A percentile compares a stretch with the other conserved stretches of the same genome.
Evolutionary conservation across 2,329 filamentous ascomycete genomes (phyloP).

Genomic region (Ascochyta rabiei): DNA sequence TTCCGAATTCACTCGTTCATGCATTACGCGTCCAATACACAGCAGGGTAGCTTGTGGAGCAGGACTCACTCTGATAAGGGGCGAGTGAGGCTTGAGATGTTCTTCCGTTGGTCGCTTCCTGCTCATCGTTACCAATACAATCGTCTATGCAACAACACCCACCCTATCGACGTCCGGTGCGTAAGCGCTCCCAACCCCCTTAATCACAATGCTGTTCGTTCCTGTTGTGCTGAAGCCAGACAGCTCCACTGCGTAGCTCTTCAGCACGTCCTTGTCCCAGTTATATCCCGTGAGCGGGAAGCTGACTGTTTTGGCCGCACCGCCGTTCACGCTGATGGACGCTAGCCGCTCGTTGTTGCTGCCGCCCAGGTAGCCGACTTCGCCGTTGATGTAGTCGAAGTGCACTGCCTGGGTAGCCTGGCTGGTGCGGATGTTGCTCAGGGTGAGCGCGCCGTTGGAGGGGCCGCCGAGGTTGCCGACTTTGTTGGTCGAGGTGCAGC

Average conservation of each 20-base stretch:
- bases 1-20: too few relatives aligned
- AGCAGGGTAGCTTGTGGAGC: too few relatives aligned
- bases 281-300: conserved; percentile 28
- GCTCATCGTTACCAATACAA: too few relatives aligned
- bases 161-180: conserved; percentile 25
- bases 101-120: too few relatives aligned
- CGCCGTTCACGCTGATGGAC: conserved; percentile 27
- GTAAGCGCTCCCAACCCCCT: conserved; percentile 15
- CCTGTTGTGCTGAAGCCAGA: conserved; percentile 25
- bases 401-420: conserved; percentile 21
- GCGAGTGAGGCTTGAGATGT: too few relatives aligned
- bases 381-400: conserved; percentile 27
- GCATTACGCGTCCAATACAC: too few relatives aligned
- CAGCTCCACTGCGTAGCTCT: conserved; percentile 23
- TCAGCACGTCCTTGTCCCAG: conserved; percentile 22
- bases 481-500: conserved; percentile 25
- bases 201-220: conserved; percentile 23
- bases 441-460: conserved; percentile 20
- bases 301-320: conserved; percentile 23
- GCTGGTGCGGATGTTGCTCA: conserved; percentile 27
- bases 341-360: conserved; percentile 27
- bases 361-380: conserved; percentile 25
- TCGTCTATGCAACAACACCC: conserved; percentile 16
- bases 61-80: too few relatives aligned
- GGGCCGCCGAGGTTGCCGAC: conserved; percentile 26